Base-by-base conservation (phyloP, 441 rosid genomes). In the Gossypium trilobum region DNA sequence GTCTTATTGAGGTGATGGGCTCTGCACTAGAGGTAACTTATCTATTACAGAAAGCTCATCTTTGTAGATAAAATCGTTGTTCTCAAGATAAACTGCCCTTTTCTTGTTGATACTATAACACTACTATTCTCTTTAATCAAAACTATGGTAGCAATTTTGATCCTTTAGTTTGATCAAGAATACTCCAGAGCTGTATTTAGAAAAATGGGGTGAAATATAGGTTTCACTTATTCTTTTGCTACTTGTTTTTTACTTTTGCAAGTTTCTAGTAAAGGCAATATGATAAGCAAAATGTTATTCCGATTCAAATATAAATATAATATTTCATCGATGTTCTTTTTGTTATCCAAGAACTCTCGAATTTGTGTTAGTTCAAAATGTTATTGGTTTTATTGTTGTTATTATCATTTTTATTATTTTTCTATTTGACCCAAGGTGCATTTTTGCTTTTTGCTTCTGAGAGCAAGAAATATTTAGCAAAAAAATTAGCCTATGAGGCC, bases 1-100 rank as follows among this genome's bases (percentile, higher is more conserved):
- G 90, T 54, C 90, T 95, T 73, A 91, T 95, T 82, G 91, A 86
- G 80, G 55, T 85, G 78, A 85, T 91, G 85, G 96, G 94, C 77
- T 85, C 93, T 62, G 93, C 92, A 33, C 81, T 93, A 71, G 97
- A 89, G 98, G 99, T 90, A 74, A 80, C 67, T 79, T 74, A 48
- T 36, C 55, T 31, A 27, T 66, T 20, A 8, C 31, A 65, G 11
- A 42, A 22, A 20, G 23, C 50, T 64, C 27, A 14, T 71, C 2
- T 58, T 71, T 57, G 58, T n/a, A 13, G 19, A 52, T 19, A 3
- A 14, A 71, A 23, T n/a, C 46, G 11, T 58, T 20, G 22, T 42
- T 36, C 1, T 57, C 55, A 58, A 58, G 27, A 58, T 58, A 9
- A 58, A 9, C 23, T 3, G 2, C 31, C 25, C 25, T 27, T 68